Base-by-base conservation (phyloP, 331 rosid species). In the Acacia pycnantha region DNA sequence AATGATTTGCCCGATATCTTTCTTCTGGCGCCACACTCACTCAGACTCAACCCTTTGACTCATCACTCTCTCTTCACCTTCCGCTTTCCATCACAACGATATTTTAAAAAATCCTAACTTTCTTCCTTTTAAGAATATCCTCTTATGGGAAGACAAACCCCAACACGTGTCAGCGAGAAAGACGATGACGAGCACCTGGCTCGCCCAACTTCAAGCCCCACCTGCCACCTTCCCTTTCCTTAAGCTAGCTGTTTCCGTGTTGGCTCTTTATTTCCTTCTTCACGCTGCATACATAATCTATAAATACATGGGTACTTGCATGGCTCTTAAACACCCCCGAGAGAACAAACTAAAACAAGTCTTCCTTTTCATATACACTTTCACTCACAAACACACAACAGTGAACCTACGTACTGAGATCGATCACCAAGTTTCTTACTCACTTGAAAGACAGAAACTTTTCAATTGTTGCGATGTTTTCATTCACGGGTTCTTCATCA, bases 201-300 rank as follows among this genome's bases (percentile, higher is more conserved):
- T 33, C 5, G 37, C 37, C 0, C 37, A 33, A 33, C 37, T 33
- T 33, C 37, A 33, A 33, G 37, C 37, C 37, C 37, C 37, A 33
- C 37, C 37, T 33, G 5, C 37, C 37, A 33, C 37, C 37, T 33
- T 33, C 37, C 37, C 3, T 33, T 61, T 16, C 14, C 90, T 74
- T 19, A 12, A 2, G 15, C 77, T 74, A 84, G 88, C 88, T 92
- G 92, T 79, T 87, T 70, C 79, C 86, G 90, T 66, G 88, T 76
- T 48, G 4, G 10, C 78, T 33, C 82, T 56, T 26, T 56, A 18
- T n/a, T 8, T 26, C 58, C 58, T 51, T 53, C 73, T 9, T 41
- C 54, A 68, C 72, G 72, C 68, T 33, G 61, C 40, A 33, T 11
- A 0, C 37, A 33, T 4, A 74, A 33, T 50, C 67, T 35, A 73